Percentiles rank a stretch among this genome's conserved stretches.
Evolutionary conservation across 2,329 filamentous ascomycete genomes (phyloP).

Genomic region (Fusarium bactridioides): DNA sequence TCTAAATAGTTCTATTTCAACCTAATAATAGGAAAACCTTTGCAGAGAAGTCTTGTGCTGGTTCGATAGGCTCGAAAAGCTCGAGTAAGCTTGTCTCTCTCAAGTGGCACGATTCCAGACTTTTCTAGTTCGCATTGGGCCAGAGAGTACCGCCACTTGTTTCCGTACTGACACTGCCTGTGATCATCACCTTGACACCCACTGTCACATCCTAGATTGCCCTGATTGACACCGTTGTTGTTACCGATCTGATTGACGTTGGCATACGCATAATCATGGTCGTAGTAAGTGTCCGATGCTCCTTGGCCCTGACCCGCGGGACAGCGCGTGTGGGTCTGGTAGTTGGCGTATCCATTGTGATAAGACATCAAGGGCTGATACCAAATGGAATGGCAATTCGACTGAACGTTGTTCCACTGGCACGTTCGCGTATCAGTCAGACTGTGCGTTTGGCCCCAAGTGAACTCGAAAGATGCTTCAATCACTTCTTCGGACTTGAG

Average conservation of each 20-base stretch:
- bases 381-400: neutral
- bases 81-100: neutral
- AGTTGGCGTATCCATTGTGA: neutral
- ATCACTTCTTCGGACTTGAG: neutral
- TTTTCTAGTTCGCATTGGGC: neutral
- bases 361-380: neutral
- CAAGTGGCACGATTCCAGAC: neutral
- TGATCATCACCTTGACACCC: neutral
- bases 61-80: accelerated
- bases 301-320: neutral
- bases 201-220: neutral
- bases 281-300: neutral
- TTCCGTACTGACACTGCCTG: neutral
- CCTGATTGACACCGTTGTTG: neutral
- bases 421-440: neutral
- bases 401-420: neutral
- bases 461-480: neutral
- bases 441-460: neutral
- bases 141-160: neutral
- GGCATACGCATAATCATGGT: neutral
- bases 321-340: neutral
- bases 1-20: no score
- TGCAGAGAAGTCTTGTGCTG: accelerated
- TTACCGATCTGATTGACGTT: neutral
- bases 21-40: no score